phyloP scores from a whole-genome alignment of 371 early-diverging fungal species.

The Lichtheimia corymbifera region DNA sequence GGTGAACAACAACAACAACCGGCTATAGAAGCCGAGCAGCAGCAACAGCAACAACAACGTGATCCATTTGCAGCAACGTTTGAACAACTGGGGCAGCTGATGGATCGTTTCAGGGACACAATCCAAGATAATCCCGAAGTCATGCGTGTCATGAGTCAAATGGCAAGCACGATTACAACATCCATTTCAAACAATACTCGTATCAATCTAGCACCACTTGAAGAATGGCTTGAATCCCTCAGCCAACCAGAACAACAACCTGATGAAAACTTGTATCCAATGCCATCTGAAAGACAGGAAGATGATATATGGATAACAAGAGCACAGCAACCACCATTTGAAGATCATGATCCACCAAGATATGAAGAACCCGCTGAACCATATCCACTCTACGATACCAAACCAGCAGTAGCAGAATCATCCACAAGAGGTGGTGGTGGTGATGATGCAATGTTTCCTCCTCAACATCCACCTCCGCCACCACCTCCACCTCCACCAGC shows the following conservation, averaged over 20 bases:
- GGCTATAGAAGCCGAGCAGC: not conserved
- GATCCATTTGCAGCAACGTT: constrained; percentile 3
- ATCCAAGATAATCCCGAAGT: constrained; percentile 10
- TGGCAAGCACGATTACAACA: constrained; percentile 10
- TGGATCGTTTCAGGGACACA: constrained; percentile 8
- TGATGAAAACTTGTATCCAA: constrained; percentile 4
- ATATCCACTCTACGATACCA: not conserved
- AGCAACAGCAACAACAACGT: not conserved
- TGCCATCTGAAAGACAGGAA: not conserved
- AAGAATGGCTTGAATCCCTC: constrained; percentile 11
- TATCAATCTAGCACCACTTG: constrained; percentile 11
- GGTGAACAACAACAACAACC: not conserved
- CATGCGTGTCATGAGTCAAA: constrained; percentile 15
- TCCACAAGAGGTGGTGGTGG: too few relatives aligned
- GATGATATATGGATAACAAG: not conserved
- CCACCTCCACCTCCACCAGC: constrained; percentile 5
- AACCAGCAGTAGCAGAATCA: not conserved
- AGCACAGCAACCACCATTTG: not conserved
- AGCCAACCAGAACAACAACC: not conserved
- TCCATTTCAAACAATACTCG: not conserved
- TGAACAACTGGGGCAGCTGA: constrained; percentile 10
- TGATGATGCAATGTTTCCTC: not conserved
- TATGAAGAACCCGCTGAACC: constrained; percentile 5
- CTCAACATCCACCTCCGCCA: not conserved
- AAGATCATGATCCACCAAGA: constrained; percentile 3